These are phyloP conservation scores for Geosmithia morbida DNA, from an alignment of 2,329 filamentous ascomycete species.

Conservation along the genomic window DNA sequence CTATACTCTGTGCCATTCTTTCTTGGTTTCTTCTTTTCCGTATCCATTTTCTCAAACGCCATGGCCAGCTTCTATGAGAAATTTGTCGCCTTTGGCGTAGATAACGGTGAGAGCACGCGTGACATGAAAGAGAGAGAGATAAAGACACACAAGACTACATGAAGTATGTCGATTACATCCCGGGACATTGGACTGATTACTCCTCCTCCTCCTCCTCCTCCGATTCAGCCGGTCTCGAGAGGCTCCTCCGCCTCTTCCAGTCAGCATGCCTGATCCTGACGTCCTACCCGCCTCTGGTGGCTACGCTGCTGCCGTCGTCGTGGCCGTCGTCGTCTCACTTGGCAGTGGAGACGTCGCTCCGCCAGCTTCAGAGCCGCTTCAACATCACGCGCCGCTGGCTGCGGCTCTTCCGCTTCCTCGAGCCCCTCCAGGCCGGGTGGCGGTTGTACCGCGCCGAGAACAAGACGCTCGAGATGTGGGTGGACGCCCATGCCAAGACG, in stretches of 20 bases:
- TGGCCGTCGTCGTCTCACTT: slow-evolving; percentile 8
- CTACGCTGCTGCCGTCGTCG: slow-evolving; percentile 14
- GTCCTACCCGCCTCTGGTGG: slow-evolving; percentile 25
- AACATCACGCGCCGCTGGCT: slow-evolving; percentile 45
- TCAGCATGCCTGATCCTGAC: slow-evolving; percentile 31
- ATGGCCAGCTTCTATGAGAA: slow-evolving; percentile 16
- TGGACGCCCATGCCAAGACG: slow-evolving; percentile 41
- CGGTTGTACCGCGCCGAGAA: slow-evolving; percentile 17
- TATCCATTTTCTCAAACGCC: not conserved
- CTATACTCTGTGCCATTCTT: not conserved
- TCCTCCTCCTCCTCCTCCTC: not conserved
- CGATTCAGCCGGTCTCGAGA: slow-evolving; percentile 41
- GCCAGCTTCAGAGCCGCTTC: slow-evolving; percentile 23
- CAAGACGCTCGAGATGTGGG: slow-evolving; percentile 20
- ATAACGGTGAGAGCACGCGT: slow-evolving; percentile 31
- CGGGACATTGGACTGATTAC: slow-evolving; percentile 4
- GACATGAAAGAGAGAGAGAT: too few relatives aligned
- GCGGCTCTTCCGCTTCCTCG: slow-evolving; percentile 54
- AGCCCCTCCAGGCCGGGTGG: slow-evolving; percentile 39
- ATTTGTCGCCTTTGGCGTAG: slow-evolving; percentile 29
- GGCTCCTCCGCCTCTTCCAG: slow-evolving; percentile 43
- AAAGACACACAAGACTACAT: too few relatives aligned
- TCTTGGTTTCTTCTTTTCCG: not conserved
- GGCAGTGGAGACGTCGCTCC: slow-evolving; percentile 16
- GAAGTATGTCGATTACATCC: too few relatives aligned